Conservation (phyloP, 768 basidiomycete species). For the Amyloporia xantha region DNA sequence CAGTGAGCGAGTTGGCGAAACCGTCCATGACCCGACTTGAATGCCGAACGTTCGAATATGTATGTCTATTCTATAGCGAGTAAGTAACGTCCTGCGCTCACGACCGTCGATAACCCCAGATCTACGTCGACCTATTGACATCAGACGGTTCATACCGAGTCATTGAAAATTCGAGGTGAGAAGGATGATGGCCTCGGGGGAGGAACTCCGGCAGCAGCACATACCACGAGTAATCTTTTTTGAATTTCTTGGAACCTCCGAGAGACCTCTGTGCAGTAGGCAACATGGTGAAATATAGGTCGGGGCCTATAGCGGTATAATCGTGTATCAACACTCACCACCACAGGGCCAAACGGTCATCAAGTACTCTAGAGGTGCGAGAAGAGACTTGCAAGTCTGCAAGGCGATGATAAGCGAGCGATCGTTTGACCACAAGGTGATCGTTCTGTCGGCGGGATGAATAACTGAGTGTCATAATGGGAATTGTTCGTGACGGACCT, state of each 20-base stretch:
- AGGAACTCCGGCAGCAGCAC: conserved; percentile 39
- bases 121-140: too few relatives aligned
- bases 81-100: too few relatives aligned
- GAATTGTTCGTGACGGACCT: conserved; percentile 30
- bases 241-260: conserved; percentile 40
- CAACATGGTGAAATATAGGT: too few relatives aligned
- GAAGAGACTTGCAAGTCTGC: conserved; percentile 54
- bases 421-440: conserved; percentile 58
- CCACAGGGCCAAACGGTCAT: conserved; percentile 58
- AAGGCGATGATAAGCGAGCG: conserved; percentile 50
- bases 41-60: too few relatives aligned
- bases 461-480: not conserved
- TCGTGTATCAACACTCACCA: conserved; percentile 42
- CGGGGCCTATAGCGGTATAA: too few relatives aligned
- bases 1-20: too few relatives aligned
- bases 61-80: too few relatives aligned
- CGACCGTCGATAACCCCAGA: too few relatives aligned
- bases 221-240: conserved; percentile 39
- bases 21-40: too few relatives aligned
- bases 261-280: conserved; percentile 41
- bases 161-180: not conserved
- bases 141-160: not conserved
- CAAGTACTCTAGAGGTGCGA: conserved; percentile 56
- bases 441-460: conserved; percentile 30
- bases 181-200: conserved; percentile 4